A percentile compares a stretch with the other conserved stretches of the same genome.
These are phyloP conservation scores for Chlamydomonas reinhardtii DNA, from an alignment of 163 green algal genomes.

Conservation along the genomic window DNA sequence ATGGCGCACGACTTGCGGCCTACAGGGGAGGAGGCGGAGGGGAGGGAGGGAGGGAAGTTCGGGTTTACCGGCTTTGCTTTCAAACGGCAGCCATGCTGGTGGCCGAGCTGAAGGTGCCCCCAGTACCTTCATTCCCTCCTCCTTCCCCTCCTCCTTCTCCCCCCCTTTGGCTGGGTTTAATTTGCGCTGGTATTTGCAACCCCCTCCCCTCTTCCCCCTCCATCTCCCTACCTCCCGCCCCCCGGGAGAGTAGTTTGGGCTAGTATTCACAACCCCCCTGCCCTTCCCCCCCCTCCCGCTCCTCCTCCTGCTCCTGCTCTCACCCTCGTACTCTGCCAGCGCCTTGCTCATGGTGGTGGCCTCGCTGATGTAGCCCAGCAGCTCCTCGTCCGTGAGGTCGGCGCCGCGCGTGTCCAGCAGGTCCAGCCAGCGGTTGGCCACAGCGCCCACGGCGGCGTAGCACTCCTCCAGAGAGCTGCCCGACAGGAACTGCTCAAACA, in stretches of 20 bases:
- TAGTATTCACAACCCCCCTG: neutral
- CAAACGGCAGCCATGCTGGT: too few relatives aligned
- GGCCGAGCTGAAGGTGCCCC: too few relatives aligned
- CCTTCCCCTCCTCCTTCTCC: too few relatives aligned
- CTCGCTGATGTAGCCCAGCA: conserved; percentile 96
- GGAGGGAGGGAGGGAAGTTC: too few relatives aligned
- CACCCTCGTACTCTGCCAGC: conserved; percentile 95
- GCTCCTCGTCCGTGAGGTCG: conserved; percentile 87
- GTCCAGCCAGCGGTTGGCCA: conserved; percentile 98
- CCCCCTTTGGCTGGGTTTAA: too few relatives aligned
- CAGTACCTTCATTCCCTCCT: too few relatives aligned
- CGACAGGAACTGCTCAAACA: conserved; percentile 95
- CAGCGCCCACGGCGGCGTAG: conserved; percentile 91
- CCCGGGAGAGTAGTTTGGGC: too few relatives aligned
- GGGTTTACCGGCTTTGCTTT: too few relatives aligned
- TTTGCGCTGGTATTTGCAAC: neutral
- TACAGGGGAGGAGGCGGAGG: conserved; percentile 26
- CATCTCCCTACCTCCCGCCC: neutral
- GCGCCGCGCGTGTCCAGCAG: conserved; percentile 91
- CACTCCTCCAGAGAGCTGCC: conserved; percentile 91
- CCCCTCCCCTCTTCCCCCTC: neutral
- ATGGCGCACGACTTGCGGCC: conserved; percentile 94
- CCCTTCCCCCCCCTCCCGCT: too few relatives aligned
- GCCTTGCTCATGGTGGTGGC: conserved; percentile 96
- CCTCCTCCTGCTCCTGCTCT: neutral